Evolutionary conservation across 2,329 filamentous ascomycete species (phyloP).

Genomic region (Alternaria alternata): DNA sequence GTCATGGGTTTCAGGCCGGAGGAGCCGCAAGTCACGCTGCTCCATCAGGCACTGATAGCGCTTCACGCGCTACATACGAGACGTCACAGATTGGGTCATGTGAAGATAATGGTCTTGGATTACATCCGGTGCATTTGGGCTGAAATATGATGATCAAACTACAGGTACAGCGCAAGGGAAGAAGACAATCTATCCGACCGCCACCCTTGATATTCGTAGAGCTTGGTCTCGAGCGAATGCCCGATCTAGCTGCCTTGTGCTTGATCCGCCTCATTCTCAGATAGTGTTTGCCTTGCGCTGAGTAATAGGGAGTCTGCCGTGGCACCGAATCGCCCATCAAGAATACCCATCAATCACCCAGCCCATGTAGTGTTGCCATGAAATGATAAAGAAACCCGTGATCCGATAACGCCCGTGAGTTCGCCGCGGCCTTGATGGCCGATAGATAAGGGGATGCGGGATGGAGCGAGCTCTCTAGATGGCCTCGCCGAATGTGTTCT

Average conservation of each 20-base stretch:
- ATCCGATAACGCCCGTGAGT: constrained; percentile 43
- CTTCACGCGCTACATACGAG: constrained; percentile 18
- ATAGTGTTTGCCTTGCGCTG: constrained; percentile 17
- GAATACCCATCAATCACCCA: constrained; percentile 25
- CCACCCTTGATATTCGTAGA: constrained; percentile 1
- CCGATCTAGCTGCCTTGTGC: constrained; percentile 5
- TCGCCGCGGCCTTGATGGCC: constrained; percentile 34
- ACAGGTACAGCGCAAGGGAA: constrained; percentile 28
- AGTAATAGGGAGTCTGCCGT: constrained; percentile 10
- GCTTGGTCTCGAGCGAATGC: not conserved
- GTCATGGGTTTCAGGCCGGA: constrained; percentile 42
- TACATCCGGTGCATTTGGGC: constrained; percentile 29
- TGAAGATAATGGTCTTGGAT: constrained; percentile 11
- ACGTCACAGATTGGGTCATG: constrained; percentile 7
- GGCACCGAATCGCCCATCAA: constrained; percentile 17
- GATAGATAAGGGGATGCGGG: constrained; percentile 26
- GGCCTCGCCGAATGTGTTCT: constrained; percentile 90
- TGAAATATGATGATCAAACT: constrained; percentile 31
- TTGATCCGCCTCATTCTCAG: constrained; percentile 7
- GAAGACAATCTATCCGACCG: constrained; percentile 15
- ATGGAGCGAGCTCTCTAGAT: constrained; percentile 38
- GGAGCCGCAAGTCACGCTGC: constrained; percentile 46
- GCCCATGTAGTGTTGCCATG: constrained; percentile 28
- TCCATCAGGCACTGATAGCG: constrained; percentile 26
- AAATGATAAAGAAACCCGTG: constrained; percentile 32